phyloP scores from a whole-genome alignment of 306 rosid species.

The Quercus wislizeni region DNA sequence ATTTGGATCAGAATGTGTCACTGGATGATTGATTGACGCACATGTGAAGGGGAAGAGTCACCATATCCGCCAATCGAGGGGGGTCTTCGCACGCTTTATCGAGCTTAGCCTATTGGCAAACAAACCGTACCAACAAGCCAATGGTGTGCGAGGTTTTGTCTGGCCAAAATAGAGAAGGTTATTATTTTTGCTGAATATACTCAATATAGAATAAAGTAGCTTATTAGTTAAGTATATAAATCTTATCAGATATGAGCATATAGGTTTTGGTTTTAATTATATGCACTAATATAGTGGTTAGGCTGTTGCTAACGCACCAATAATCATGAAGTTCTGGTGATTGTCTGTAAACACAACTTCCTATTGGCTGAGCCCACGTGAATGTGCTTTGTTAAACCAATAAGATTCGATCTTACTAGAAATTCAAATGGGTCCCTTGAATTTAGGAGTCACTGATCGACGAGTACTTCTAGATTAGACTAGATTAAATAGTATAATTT shows the following conservation, averaged over 20 bases:
- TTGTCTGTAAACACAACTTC: constrained; percentile 35
- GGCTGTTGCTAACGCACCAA: constrained; percentile 14
- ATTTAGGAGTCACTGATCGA: constrained; percentile 13
- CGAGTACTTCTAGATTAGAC: constrained; percentile 6
- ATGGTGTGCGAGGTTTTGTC: constrained; percentile 10
- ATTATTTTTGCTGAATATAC: no score
- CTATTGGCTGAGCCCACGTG: constrained; percentile 56
- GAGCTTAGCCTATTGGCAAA: constrained; percentile 15
- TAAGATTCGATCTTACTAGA: constrained; percentile 49
- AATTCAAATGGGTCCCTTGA: constrained; percentile 23
- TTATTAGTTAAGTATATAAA: not conserved
- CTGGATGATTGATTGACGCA: constrained; percentile 1
- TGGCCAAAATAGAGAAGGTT: not conserved
- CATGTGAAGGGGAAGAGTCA: constrained; percentile 8
- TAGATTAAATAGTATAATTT: constrained; percentile 6
- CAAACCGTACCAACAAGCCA: constrained; percentile 20
- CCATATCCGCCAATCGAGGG: constrained; percentile 32
- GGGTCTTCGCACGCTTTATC: constrained; percentile 32
- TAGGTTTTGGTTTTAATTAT: not conserved
- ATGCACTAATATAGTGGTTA: not conserved
- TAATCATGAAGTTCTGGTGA: constrained; percentile 33
- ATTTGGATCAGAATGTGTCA: not conserved
- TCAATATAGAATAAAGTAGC: no score
- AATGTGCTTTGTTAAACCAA: constrained; percentile 47
- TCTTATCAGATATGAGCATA: not conserved